Evolutionary conservation across 2,329 filamentous ascomycete genomes (phyloP), one percentile per base, ranked within the genome.

Genomic region (Neurospora sp.): DNA sequence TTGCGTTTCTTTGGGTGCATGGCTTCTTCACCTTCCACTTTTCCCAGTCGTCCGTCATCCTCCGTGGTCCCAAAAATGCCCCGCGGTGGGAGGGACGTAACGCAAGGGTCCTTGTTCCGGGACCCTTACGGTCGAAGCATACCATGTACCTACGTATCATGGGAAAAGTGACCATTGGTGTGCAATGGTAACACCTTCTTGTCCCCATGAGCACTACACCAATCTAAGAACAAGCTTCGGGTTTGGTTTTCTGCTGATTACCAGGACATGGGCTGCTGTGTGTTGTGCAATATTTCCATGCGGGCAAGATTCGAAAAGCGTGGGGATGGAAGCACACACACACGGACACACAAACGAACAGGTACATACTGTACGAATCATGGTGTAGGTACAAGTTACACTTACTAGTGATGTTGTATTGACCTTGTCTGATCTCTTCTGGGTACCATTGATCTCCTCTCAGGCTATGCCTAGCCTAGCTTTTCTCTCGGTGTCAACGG

Each of bases 401-500:
- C 41, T 52, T 37, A 38, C 67, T 62, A 37, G 41, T 62, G 33
- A 52, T 23, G 52, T 62, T 33, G 23, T 62, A 62, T 33, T 33
- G 23, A 33, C 52, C 52, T 62, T 33, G 52, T 15, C 52, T 33
- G 52, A 33, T 62, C 23, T 17, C 3, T 33, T 33, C 28, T 67
- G 41, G 57, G 57, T 43, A 28, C 67, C 69, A 70, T 62, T 41
- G 39, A 62, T 68, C 57, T 67, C 67, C 37, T 73, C 72, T 73
- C 73, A 75, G 74, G 69, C 76, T 76, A 75, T 77, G 75, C 76
- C 78, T 75, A 75, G 78, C 76, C 78, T 75, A 75, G 78, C 77
- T 67, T 75, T 80, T 79, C 79, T 79, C 78, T 83, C 84, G 84
- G 84, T 82, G 80, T 79, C 78, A 79, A 85, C 84, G 84, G 82